phyloP scores from a whole-genome alignment of 2,329 filamentous ascomycete species.

The Ceratocystis papillata region DNA sequence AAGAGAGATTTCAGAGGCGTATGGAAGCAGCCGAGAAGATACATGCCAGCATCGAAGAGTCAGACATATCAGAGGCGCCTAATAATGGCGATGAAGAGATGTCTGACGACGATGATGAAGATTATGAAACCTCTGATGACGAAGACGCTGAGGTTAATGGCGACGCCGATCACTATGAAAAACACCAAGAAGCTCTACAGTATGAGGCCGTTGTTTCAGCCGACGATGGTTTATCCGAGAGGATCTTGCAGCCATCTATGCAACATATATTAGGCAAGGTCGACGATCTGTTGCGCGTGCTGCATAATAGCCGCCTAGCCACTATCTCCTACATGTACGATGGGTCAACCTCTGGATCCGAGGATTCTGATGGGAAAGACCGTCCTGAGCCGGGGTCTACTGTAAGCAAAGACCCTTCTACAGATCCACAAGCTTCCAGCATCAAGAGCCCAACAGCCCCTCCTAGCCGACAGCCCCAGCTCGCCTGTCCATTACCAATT shows the following conservation, averaged over 20 bases:
- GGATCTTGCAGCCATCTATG: slow-evolving; percentile 55
- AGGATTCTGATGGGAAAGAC: neutral
- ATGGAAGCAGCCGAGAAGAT: slow-evolving; percentile 12
- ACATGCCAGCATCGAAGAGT: slow-evolving; percentile 17
- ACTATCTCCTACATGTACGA: slow-evolving; percentile 23
- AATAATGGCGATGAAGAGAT: slow-evolving; percentile 14
- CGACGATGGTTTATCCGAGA: slow-evolving; percentile 58
- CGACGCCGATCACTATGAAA: neutral
- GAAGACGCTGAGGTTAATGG: neutral
- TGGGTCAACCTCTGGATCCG: slow-evolving; percentile 23
- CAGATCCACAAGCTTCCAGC: neutral
- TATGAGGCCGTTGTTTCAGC: slow-evolving; percentile 48
- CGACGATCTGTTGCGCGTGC: slow-evolving; percentile 55
- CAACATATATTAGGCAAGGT: slow-evolving; percentile 60
- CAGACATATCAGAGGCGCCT: slow-evolving; percentile 13
- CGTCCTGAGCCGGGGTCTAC: neutral
- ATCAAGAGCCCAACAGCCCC: neutral
- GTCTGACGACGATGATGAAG: neutral
- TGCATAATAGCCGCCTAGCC: slow-evolving; percentile 55
- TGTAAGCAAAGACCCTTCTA: neutral
- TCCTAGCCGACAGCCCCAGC: neutral
- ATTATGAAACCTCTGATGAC: slow-evolving; percentile 4
- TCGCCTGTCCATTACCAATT: neutral
- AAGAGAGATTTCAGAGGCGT: slow-evolving; percentile 15
- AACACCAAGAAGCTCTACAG: slow-evolving; percentile 25